These are phyloP conservation scores for Schwanniomyces etchellsii DNA, from an alignment of 1,139 yeast species.

Conservation along the genomic window DNA sequence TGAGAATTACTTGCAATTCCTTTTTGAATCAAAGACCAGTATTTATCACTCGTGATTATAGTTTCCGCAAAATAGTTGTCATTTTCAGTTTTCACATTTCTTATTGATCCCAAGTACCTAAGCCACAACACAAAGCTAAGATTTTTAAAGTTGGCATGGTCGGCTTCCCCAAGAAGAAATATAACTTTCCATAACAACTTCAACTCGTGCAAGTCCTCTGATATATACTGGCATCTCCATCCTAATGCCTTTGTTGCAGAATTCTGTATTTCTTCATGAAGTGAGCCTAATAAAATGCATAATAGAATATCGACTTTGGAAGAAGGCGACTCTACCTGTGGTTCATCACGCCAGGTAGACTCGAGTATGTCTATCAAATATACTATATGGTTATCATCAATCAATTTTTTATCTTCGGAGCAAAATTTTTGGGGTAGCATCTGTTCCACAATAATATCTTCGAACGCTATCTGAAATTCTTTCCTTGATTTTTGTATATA, in stretches of 20 bases:
- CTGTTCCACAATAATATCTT: no score
- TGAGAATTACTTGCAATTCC: conserved; percentile 56
- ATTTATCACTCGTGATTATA: conserved; percentile 29
- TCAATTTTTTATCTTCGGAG: no score
- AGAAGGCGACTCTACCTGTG: no score
- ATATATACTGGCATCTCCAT: conserved; percentile 41
- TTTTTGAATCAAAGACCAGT: conserved; percentile 56
- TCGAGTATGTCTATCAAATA: no score
- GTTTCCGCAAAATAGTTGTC: conserved; percentile 19
- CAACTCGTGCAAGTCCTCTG: conserved; percentile 15
- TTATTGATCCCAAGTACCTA: conserved; percentile 33
- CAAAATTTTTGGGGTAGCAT: no score
- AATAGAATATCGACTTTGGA: conserved; percentile 21
- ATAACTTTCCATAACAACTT: conserved; percentile 42
- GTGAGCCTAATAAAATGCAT: conserved; percentile 24
- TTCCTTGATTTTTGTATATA: no score
- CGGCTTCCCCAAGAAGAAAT: conserved; percentile 24
- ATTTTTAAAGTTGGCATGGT: conserved; percentile 26
- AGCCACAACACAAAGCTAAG: conserved; percentile 53
- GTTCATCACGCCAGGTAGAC: no score
- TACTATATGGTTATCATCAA: no score
- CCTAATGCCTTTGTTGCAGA: conserved; percentile 34
- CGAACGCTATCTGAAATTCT: no score
- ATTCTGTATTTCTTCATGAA: conserved; percentile 26
- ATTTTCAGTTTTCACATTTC: conserved; percentile 12